Percentiles rank a stretch among this genome's conserved stretches.
Conservation (phyloP, 495 filamentous ascomycete genomes). For the Entonaema liquescens region DNA sequence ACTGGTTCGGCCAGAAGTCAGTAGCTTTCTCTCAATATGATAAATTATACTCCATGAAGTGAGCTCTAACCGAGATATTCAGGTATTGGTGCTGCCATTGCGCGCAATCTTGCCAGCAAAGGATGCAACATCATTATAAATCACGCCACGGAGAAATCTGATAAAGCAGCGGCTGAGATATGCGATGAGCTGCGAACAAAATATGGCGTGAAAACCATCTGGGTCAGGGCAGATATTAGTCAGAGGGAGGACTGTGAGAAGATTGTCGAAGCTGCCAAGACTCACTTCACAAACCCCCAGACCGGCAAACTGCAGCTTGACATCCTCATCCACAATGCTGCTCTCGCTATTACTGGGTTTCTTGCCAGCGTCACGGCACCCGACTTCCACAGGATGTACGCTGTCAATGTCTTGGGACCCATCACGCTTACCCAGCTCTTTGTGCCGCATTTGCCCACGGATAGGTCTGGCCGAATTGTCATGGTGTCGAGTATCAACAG, state of each 20-base stretch:
- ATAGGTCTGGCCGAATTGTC: not conserved
- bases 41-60: not conserved
- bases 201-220: not conserved
- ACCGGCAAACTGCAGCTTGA: slow-evolving; percentile 71
- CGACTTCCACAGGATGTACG: not conserved
- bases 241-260: not conserved
- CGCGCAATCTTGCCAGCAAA: slow-evolving; percentile 78
- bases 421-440: not conserved
- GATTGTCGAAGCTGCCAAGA: slow-evolving; percentile 41
- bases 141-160: slow-evolving; percentile 66
- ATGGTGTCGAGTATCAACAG: not conserved
- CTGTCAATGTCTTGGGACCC: not conserved
- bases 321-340: slow-evolving; percentile 88
- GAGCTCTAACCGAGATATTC: not conserved
- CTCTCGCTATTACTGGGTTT: slow-evolving; percentile 20
- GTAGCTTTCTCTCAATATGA: not conserved
- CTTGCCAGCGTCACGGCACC: not conserved
- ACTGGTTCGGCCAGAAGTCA: not conserved
- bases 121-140: slow-evolving; percentile 74
- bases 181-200: slow-evolving; percentile 26
- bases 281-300: slow-evolving; percentile 35
- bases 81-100: slow-evolving; percentile 91
- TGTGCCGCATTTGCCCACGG: not conserved
- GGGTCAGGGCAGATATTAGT: not conserved
- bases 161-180: slow-evolving; percentile 38